Base-by-base conservation (phyloP, 495 filamentous ascomycete genomes). In the Pseudomonodictys pantanalensis region DNA sequence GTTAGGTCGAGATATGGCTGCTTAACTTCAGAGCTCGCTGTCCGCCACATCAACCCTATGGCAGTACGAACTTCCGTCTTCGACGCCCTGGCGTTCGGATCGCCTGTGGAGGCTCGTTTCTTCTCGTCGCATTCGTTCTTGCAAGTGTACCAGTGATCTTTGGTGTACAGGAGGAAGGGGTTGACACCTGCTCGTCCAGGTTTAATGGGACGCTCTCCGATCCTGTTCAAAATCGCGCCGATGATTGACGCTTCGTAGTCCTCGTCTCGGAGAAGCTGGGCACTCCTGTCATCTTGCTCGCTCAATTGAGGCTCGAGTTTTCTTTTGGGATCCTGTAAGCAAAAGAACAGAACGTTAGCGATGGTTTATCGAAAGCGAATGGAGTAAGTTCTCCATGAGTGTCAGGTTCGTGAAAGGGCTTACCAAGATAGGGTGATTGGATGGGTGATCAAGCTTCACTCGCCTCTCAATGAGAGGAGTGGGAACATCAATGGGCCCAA, bases 11-110 rank as follows among this genome's bases (percentile, higher is more conserved):
- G 74, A 64, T 89, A 97, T 24, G 90, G 91, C 68, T 79, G 76
- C 69, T 86, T 87, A 58, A 80, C 78, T 30, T 86, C 88, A 8
- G 80, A 79, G 3, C 76, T 65, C 0, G 88, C 86, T 52, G 88
- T 85, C 60, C 87, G 85, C 93, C 93, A 98, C 88, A 91, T 91
- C 65, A 85, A 83, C 17, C 91, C 89, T 18, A 92, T 78, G 57
- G 88, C 88, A 8, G 83, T 79, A 30, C 93, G 86, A 48, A 98
- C 85, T 60, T 93, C 90, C 62, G 92, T 80, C 42, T 82, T 80
- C 0, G 77, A 74, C 1, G 82, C 82, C 58, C 80, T 92, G 1
- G 85, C 84, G 38, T 82, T 79, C 1, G 86, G 77, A 62, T 88
- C 86, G 2, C 81, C 82, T 22, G 86, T 86, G 33, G 83, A 78